Evolutionary conservation across 768 basidiomycete species (phyloP).

Genomic region (Lactarius deliciosus): DNA sequence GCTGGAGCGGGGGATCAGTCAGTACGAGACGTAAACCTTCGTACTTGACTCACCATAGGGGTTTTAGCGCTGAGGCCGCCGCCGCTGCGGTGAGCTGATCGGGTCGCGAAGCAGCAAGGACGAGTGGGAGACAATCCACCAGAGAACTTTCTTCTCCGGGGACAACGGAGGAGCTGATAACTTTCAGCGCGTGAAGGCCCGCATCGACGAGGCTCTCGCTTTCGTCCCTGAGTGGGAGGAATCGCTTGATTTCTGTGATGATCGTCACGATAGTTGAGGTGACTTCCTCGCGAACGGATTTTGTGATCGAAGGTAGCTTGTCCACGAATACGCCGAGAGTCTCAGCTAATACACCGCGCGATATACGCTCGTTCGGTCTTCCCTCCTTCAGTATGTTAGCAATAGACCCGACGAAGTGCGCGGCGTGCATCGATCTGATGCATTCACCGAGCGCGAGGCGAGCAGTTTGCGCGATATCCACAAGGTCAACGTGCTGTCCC

Average conservation of each 20-base stretch:
- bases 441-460: slow-evolving; percentile 26
- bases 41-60: slow-evolving; percentile 54
- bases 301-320: slow-evolving; percentile 60
- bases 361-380: slow-evolving; percentile 17
- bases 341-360: slow-evolving; percentile 39
- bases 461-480: slow-evolving; percentile 22
- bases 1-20: slow-evolving; percentile 40
- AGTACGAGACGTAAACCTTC: slow-evolving; percentile 21
- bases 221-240: slow-evolving; percentile 46
- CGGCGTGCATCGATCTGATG: slow-evolving; percentile 65
- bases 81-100: slow-evolving; percentile 38
- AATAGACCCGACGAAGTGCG: slow-evolving; percentile 62
- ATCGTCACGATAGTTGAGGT: slow-evolving; percentile 53
- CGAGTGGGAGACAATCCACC: slow-evolving; percentile 54
- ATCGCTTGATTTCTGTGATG: slow-evolving; percentile 47
- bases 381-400: slow-evolving; percentile 46
- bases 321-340: slow-evolving; percentile 70
- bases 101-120: slow-evolving; percentile 52
- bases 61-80: slow-evolving; percentile 55
- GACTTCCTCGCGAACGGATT: slow-evolving; percentile 52
- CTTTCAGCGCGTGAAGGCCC: slow-evolving; percentile 59
- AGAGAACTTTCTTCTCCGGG: slow-evolving; percentile 68
- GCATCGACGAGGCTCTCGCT: slow-evolving; percentile 41
- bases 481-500: slow-evolving; percentile 32
- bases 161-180: slow-evolving; percentile 56